These are phyloP conservation scores for Russula ochroleuca DNA, from an alignment of 768 basidiomycete genomes.

Conservation along the genomic window DNA sequence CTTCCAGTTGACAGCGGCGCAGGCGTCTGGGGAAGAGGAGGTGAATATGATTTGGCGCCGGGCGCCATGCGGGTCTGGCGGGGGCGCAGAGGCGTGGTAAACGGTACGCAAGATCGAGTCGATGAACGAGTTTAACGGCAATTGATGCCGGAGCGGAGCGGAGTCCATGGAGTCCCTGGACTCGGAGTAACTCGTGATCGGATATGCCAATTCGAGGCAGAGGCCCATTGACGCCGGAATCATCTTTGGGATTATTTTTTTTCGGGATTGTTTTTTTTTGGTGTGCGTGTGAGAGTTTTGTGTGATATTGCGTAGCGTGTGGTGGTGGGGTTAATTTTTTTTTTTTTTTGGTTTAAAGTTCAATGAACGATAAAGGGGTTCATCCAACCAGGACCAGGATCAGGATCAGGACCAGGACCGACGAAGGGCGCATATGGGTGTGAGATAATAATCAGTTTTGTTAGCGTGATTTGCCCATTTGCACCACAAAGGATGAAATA, in stretches of 20 bases:
- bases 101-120: slow-evolving; percentile 82
- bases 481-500: slow-evolving; percentile 4
- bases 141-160: slow-evolving; percentile 45
- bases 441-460: slow-evolving; percentile 13
- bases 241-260: slow-evolving; percentile 39
- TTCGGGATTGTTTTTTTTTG: neutral
- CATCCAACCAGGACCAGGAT: slow-evolving; percentile 1
- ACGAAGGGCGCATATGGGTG: neutral
- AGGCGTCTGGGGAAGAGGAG: slow-evolving; percentile 86
- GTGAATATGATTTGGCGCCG: slow-evolving; percentile 86
- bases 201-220: slow-evolving; percentile 80
- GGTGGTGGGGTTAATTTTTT: neutral
- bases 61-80: slow-evolving; percentile 44
- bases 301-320: neutral
- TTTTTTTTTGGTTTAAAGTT: slow-evolving; percentile 18
- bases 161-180: slow-evolving; percentile 37
- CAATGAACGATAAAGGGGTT: slow-evolving; percentile 9
- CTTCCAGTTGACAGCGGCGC: slow-evolving; percentile 95
- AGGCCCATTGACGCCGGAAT: slow-evolving; percentile 63
- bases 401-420: slow-evolving; percentile 8
- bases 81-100: slow-evolving; percentile 57
- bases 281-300: too few species aligned
- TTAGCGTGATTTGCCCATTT: slow-evolving; percentile 14
- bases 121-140: slow-evolving; percentile 77
- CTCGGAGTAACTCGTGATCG: slow-evolving; percentile 41